Evolutionary conservation across 2,329 filamentous ascomycete genomes (phyloP).

Genomic region (Thielaviopsis ethacetica): DNA sequence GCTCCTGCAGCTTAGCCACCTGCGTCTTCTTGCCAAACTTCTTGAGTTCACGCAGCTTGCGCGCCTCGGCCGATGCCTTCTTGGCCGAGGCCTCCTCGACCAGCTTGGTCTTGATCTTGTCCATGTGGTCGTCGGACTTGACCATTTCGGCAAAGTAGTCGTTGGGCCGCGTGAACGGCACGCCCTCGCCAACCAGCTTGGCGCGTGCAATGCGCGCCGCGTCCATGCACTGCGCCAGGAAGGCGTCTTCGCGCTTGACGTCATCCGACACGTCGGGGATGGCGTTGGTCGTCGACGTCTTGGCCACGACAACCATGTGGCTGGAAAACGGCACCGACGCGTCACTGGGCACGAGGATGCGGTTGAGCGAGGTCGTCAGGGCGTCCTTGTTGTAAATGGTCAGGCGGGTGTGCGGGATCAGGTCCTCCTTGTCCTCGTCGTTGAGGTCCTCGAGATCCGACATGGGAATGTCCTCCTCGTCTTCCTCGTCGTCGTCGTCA

Average conservation of each 20-base stretch:
- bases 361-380: conserved; percentile 62
- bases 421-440: conserved; percentile 69
- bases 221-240: conserved; percentile 77
- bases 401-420: conserved; percentile 78
- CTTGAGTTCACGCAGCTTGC: conserved; percentile 86
- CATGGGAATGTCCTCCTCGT: conserved; percentile 76
- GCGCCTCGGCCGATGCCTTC: conserved; percentile 81
- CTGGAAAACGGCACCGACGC: conserved; percentile 61
- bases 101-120: conserved; percentile 83
- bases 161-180: conserved; percentile 72
- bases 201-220: conserved; percentile 58
- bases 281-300: conserved; percentile 43
- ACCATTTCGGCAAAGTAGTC: conserved; percentile 99
- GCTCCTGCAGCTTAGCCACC: conserved; percentile 86
- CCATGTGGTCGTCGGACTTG: conserved; percentile 97
- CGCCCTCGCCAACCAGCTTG: conserved; percentile 64
- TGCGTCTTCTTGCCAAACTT: conserved; percentile 99
- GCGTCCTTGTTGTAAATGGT: conserved; percentile 96
- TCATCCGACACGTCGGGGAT: conserved; percentile 84
- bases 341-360: conserved; percentile 51
- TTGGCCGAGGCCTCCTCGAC: conserved; percentile 82
- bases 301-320: conserved; percentile 61
- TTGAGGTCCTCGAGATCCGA: conserved; percentile 68
- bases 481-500: conserved; percentile 50
- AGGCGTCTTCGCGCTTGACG: conserved; percentile 76